Base-by-base conservation (phyloP, 2,329 filamentous ascomycete species). In the Diaporthe citriasiana region DNA sequence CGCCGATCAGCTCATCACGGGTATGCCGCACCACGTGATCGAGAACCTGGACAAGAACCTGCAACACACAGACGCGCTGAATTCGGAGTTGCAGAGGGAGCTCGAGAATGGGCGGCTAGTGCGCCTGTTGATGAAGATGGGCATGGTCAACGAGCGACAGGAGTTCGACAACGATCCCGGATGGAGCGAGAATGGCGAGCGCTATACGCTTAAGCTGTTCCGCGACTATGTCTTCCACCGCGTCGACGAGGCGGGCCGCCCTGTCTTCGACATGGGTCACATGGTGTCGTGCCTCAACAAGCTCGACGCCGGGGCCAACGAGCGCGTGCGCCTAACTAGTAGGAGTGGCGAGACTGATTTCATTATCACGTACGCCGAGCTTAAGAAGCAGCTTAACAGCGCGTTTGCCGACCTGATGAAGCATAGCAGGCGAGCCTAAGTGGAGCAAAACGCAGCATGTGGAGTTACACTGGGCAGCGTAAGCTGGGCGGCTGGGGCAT, bases 151-250 rank as follows among this genome's bases (percentile, higher is more conserved):
- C 79, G 97, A 99, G 82, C 91, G 97, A 15, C 94, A 93, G 1
- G 96, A 98, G 80, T 93, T 93, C 76, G 93, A 94, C 70, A 91
- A 92, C 53, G 93, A 95, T 75, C 86, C 89, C 0, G 87, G 90
- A 65, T 99, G 97, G 96, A 94, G 95, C 6, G 96, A 98, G 82
- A 97, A 94, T 63, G 96, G 96, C 35, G 95, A 98, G 79, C 91
- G 95, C 38, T 98, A 98, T 82, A 93, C 94, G 81, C 87, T 99
- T 77, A 98, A 98, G 84, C 89, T 99, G 12, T 98, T 98, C 87
- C 91, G 97, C 66, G 97, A 99, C 83, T 98, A 97, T 79, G 94
- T 98, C 53, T 99, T 98, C 84, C 97, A 99, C 82, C 95, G 97
- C 80, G 95, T 98, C 17, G 95, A 98, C 81, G 89, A 90, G 40